phyloP scores from a whole-genome alignment of 2,329 filamentous ascomycete species.

The Beauveria sp. region DNA sequence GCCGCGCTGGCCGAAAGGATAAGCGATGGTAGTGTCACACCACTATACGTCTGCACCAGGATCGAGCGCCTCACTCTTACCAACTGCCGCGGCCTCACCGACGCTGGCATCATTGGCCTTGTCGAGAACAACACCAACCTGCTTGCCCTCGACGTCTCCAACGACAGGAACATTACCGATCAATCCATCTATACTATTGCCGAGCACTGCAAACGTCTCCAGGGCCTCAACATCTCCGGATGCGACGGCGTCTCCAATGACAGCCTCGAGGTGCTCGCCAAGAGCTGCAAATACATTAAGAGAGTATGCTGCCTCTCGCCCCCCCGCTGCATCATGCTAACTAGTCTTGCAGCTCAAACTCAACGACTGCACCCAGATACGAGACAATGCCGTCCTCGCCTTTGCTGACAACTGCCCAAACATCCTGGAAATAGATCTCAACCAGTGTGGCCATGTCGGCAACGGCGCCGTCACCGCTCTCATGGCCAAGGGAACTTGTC shows the following conservation, averaged over 20 bases:
- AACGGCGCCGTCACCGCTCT: slow-evolving; percentile 78
- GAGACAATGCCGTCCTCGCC: slow-evolving; percentile 71
- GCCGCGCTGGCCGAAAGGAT: slow-evolving; percentile 66
- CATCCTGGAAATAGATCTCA: slow-evolving; percentile 92
- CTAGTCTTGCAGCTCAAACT: slow-evolving; percentile 65
- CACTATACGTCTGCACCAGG: slow-evolving; percentile 77
- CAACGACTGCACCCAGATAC: slow-evolving; percentile 82
- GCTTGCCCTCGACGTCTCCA: slow-evolving; percentile 84
- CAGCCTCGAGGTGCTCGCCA: slow-evolving; percentile 71
- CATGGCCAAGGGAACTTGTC: slow-evolving; percentile 66
- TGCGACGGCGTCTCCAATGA: slow-evolving; percentile 82
- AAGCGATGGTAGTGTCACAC: slow-evolving; percentile 82
- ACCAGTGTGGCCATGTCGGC: slow-evolving; percentile 73
- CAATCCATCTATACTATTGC: slow-evolving; percentile 71
- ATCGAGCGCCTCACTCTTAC: slow-evolving; percentile 91
- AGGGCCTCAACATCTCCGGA: slow-evolving; percentile 86
- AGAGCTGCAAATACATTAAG: slow-evolving; percentile 80
- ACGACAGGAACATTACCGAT: slow-evolving; percentile 77
- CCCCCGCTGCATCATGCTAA: slow-evolving; percentile 21
- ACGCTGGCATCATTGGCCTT: slow-evolving; percentile 72
- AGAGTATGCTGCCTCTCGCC: slow-evolving; percentile 50
- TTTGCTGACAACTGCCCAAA: slow-evolving; percentile 86
- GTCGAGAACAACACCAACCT: slow-evolving; percentile 73
- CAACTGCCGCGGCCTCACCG: slow-evolving; percentile 77
- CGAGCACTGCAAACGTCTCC: slow-evolving; percentile 72